Base-by-base conservation (phyloP, 2,329 filamentous ascomycete genomes). In the Seiridium unicorne region DNA sequence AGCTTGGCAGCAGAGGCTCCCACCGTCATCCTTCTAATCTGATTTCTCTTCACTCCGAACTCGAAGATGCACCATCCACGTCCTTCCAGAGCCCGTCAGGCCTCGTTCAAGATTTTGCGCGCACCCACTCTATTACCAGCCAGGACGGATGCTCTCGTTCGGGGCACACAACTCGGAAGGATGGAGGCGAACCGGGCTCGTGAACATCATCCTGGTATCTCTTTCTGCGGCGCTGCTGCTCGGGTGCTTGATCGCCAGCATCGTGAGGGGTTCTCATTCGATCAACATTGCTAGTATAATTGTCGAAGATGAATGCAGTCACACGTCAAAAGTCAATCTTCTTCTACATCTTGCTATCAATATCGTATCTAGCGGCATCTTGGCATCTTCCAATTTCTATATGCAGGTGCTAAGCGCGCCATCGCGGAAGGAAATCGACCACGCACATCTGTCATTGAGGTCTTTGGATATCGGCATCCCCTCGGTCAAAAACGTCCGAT, bases 381-480 rank as follows among this genome's bases (percentile, higher is more conserved):
- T 61, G 13, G 61, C 60, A 2, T 62, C 64, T 2, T 63, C 61
- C 11, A 63, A 65, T 48, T 62, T 63, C 48, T 65, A 63, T n/a
- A 64, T 64, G 63, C 64, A 66, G 42, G 34, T 64, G 1, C 18
- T 66, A 4, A 60, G 38, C 5, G 46, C 61, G 1, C 65, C 63
- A 5, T 59, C 61, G 3, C 59, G 64, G 1, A 38, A 54, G 4
- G 62, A 65, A 40, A 35, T 66, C 55, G 75, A 83, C 44, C 60
- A 63, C 34, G 79, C 79, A 0, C 81, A 84, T 67, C 55, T 61
- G 0, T 62, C 66, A 44, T 67, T 71, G 2, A 67, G 65, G 10
- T 79, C 75, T 73, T 66, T 81, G 1, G 73, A 77, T 49, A 75
- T 80, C 54, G 79, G 81, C 0, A 64, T 79, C 1, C 68, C 73